A percentile compares a stretch with the other conserved stretches of the same genome.
These are phyloP conservation scores for Diplogelasinospora grovesii DNA, from an alignment of 495 filamentous ascomycete genomes.

Conservation along the genomic window DNA sequence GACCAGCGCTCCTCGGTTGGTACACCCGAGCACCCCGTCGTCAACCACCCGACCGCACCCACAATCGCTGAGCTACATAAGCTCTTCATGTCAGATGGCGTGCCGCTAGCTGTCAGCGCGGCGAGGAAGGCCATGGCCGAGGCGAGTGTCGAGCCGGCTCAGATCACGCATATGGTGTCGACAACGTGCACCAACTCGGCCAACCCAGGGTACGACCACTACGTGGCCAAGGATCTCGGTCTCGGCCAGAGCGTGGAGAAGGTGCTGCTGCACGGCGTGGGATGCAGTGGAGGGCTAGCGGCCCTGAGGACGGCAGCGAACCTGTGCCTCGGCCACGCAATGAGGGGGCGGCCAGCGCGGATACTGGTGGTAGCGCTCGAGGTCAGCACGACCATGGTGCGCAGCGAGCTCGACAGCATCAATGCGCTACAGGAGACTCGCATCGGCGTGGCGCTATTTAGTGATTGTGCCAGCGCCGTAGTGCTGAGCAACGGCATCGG, in stretches of 20 bases:
- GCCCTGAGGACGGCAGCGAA: constrained; percentile 56
- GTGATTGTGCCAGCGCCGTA: constrained; percentile 55
- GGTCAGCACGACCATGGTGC: constrained; percentile 49
- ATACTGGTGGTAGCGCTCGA: constrained; percentile 57
- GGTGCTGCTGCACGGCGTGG: constrained; percentile 55
- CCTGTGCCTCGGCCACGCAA: constrained; percentile 50
- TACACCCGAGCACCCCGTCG: constrained; percentile 46
- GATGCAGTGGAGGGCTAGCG: constrained; percentile 59
- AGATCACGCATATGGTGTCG: constrained; percentile 60
- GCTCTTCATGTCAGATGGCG: constrained; percentile 51
- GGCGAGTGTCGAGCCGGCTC: constrained; percentile 35
- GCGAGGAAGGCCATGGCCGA: constrained; percentile 54
- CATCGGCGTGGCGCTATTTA: constrained; percentile 56
- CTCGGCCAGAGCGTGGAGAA: constrained; percentile 47
- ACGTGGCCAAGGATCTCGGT: constrained; percentile 49
- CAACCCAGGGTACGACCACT: constrained; percentile 62
- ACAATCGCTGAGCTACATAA: constrained; percentile 49
- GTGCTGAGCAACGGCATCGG: constrained; percentile 51
- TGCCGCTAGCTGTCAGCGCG: constrained; percentile 51
- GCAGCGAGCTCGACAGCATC: constrained; percentile 53
- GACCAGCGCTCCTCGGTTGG: constrained; percentile 55
- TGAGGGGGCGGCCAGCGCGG: constrained; percentile 45
- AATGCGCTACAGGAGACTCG: constrained; percentile 44
- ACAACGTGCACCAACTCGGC: constrained; percentile 64
- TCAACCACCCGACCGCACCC: constrained; percentile 48